Base-by-base conservation (phyloP, 2,329 filamentous ascomycete species). In the Fusarium scirpi region DNA sequence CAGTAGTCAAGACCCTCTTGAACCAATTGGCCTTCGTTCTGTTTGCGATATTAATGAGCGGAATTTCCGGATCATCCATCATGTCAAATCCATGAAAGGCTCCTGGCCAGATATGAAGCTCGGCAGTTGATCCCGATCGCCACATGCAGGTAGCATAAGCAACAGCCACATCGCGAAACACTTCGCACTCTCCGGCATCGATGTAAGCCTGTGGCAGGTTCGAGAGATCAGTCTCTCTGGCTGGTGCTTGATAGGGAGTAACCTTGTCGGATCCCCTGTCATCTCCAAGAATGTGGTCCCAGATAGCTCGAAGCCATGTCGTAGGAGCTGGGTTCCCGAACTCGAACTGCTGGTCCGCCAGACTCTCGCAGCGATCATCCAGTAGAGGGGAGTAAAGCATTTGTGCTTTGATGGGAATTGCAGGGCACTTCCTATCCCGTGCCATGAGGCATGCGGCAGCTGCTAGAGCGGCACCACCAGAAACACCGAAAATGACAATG, bases 251-350 rank as follows among this genome's bases (percentile, higher is more conserved):
- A 40, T 62, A 62, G 0, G 45, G 6, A 13, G 38, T 62, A 3
- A 62, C 58, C n/a, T 30, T 24, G 3, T 46, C 46, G 8, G 38
- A 27, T 10, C 46, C 46, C 1, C 58, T 38, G 1, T 13, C 12
- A n/a, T 62, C 59, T 25, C 57, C 57, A 9, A 62, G 46, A 22
- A 62, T 62, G 2, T 62, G 57, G 2, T 62, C 46, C 59, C 59
- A 62, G 18, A 62, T 62, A 8, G 45, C 38, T 9, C 59, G 59
- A 40, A 53, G 45, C 59, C 59, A 62, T 2, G 25, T 27, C 5
- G 59, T 62, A 4, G 18, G 24, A 24, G 58, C 45, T 13, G 57
- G 57, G 11, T 62, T 62, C 0, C 59, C 59, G 12, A 54, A 62
- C 20, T 62, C 59, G 9, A 62, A 62, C 7, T 62, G 59, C 9